phyloP scores from a whole-genome alignment of 176 grass and related monocot species.

The Eleusine indica region DNA sequence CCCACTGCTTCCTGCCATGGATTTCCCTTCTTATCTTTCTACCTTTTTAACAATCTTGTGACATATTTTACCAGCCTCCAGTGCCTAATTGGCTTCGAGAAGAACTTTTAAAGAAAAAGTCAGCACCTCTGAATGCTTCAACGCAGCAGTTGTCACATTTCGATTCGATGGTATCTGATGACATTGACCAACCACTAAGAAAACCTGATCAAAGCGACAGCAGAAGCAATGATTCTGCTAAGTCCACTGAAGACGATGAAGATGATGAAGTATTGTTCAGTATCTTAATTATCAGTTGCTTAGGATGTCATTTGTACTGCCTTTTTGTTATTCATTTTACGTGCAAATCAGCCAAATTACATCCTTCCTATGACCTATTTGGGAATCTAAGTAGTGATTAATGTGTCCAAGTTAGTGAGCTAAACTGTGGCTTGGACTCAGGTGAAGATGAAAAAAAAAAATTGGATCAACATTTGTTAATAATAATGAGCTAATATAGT shows the following conservation, averaged over 20 bases:
- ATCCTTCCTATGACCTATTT: conserved; percentile 19
- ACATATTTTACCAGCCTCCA: conserved; percentile 59
- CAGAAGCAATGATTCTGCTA: conserved; percentile 70
- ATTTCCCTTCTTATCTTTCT: conserved; percentile 31
- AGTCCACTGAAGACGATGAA: conserved; percentile 71
- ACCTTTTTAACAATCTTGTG: conserved; percentile 36
- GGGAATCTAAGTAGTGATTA: background rate
- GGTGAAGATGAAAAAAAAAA: conserved; percentile 8
- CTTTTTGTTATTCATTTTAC: conserved; percentile 19
- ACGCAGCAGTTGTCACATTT: conserved; percentile 45
- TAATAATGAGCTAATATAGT: conserved; percentile 14
- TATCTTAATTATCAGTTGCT: conserved; percentile 31
- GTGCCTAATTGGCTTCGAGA: conserved; percentile 98
- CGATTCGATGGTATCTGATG: conserved; percentile 57
- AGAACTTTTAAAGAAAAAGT: conserved; percentile 97
- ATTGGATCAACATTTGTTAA: conserved; percentile 1
- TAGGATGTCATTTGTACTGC: conserved; percentile 8
- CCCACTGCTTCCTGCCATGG: background rate
- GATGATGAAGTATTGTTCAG: conserved; percentile 67
- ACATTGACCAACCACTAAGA: conserved; percentile 51
- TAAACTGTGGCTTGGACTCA: background rate
- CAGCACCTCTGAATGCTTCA: conserved; percentile 42
- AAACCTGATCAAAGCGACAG: conserved; percentile 61
- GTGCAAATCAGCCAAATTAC: conserved; percentile 1
- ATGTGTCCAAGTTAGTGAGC: conserved; percentile 10